Evolutionary conservation across 2,329 filamentous ascomycete genomes (phyloP).

Genomic region (Ophiocordyceps sinensis): DNA sequence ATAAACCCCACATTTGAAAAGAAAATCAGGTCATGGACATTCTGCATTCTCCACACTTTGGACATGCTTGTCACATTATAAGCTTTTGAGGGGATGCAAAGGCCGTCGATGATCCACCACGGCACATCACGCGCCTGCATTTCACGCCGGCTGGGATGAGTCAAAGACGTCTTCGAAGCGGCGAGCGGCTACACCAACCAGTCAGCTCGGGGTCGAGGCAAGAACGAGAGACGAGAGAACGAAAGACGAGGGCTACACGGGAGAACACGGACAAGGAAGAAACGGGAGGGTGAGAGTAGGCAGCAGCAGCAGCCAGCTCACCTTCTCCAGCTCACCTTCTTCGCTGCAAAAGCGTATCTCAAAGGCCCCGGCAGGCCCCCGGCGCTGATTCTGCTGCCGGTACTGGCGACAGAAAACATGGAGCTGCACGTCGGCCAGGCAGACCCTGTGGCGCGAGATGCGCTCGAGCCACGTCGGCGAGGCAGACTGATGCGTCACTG

Average conservation of each 20-base stretch:
- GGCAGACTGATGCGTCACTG: conserved; percentile 37
- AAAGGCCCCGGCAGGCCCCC: conserved; percentile 31
- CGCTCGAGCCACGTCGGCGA: conserved; percentile 36
- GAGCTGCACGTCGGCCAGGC: conserved; percentile 38
- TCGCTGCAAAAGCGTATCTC: conserved; percentile 34
- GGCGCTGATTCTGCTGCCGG: conserved; percentile 35
- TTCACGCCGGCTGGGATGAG: conserved; percentile 2
- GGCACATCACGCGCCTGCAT: neutral
- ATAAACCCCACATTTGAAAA: too few species aligned
- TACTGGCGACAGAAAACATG: conserved; percentile 47
- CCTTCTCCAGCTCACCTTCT: conserved; percentile 22
- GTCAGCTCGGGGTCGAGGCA: too few species aligned
- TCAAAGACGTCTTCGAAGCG: conserved; percentile 28
- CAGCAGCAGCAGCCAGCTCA: too few species aligned
- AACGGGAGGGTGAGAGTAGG: neutral
- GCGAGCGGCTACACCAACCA: conserved; percentile 13
- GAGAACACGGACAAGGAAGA: neutral
- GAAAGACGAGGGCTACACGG: too few species aligned
- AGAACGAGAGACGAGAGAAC: too few species aligned
- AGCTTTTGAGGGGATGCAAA: too few species aligned
- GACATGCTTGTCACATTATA: too few species aligned
- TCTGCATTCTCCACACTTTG: too few species aligned
- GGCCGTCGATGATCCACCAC: too few species aligned
- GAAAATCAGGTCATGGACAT: too few species aligned
- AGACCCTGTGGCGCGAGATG: conserved; percentile 30